Evolutionary conservation across 345 rosid genomes (phyloP).

Genomic region (Lepidium didymum): DNA sequence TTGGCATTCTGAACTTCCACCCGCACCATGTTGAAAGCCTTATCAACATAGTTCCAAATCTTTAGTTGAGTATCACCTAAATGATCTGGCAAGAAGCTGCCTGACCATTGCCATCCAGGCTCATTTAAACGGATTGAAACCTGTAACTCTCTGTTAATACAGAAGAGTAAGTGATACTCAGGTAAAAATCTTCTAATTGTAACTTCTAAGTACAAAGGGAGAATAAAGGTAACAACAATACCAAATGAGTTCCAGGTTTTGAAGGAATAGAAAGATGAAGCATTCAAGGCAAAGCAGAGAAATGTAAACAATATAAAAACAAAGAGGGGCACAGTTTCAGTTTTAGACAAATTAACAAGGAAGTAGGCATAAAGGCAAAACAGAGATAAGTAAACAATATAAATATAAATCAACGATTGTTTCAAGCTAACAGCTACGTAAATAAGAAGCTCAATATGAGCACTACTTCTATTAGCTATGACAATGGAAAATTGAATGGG

Average conservation of each 20-base stretch:
- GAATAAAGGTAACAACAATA: background rate
- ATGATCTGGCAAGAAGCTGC: conserved; percentile 92
- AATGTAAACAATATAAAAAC: too few relatives aligned
- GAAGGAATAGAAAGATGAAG: background rate
- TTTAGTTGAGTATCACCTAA: conserved; percentile 93
- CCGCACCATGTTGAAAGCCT: conserved; percentile 66
- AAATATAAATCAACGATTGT: background rate
- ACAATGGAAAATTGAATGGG: background rate
- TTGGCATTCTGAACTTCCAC: conserved; percentile 93
- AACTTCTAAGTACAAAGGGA: conserved; percentile 2
- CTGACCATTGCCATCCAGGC: conserved; percentile 98
- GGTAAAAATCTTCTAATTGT: background rate
- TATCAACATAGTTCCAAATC: conserved; percentile 69
- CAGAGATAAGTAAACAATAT: background rate
- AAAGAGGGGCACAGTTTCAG: background rate
- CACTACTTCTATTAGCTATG: background rate
- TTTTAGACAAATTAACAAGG: background rate
- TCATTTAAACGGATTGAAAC: conserved; percentile 77
- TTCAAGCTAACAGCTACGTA: background rate
- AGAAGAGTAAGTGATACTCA: conserved; percentile 5
- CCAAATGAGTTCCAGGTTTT: background rate
- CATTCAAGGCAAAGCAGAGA: background rate
- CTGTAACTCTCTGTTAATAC: conserved; percentile 60
- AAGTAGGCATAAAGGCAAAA: background rate
- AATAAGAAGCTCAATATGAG: conserved; percentile 3